Evolutionary conservation across 768 basidiomycete species (phyloP).

Genomic region (Pilatotrama ljubarskyi): DNA sequence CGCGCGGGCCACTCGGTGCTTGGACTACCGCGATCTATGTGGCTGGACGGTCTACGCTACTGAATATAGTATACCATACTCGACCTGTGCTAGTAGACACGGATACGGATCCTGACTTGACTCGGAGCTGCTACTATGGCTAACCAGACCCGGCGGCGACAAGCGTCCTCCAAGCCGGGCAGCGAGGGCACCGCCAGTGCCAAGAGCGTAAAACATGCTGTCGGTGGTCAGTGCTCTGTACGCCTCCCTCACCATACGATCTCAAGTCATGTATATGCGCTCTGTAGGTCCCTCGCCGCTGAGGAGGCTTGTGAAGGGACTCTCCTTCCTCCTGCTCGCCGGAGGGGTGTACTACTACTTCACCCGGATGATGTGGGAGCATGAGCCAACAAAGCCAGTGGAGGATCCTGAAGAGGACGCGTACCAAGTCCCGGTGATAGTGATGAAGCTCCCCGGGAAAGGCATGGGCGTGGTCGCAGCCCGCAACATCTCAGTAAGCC

Average conservation of each 20-base stretch:
- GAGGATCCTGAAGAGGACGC: neutral
- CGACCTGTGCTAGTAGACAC: no score
- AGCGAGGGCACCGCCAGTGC: neutral
- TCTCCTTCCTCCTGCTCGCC: slow-evolving; percentile 1
- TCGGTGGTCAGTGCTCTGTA: neutral
- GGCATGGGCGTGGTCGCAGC: slow-evolving; percentile 56
- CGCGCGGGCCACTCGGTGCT: no score
- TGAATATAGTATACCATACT: no score
- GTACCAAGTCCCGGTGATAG: slow-evolving; percentile 31
- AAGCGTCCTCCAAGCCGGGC: neutral
- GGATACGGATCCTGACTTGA: no score
- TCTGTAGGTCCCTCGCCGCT: neutral
- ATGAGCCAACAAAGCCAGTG: neutral
- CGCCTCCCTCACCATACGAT: no score
- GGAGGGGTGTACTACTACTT: slow-evolving; percentile 5
- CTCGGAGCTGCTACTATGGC: neutral
- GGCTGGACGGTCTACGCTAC: no score
- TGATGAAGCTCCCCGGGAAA: slow-evolving; percentile 52
- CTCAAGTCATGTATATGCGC: no score
- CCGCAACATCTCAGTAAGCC: slow-evolving; percentile 49
- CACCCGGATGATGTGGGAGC: slow-evolving; percentile 4
- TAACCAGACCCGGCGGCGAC: neutral
- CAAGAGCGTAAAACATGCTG: neutral
- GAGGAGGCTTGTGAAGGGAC: neutral
- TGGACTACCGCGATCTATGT: no score